Evolutionary conservation across 23 red algal genomes (phyloP), one percentile per base, ranked within the genome.

Genomic region (Agarophyton chilense): DNA sequence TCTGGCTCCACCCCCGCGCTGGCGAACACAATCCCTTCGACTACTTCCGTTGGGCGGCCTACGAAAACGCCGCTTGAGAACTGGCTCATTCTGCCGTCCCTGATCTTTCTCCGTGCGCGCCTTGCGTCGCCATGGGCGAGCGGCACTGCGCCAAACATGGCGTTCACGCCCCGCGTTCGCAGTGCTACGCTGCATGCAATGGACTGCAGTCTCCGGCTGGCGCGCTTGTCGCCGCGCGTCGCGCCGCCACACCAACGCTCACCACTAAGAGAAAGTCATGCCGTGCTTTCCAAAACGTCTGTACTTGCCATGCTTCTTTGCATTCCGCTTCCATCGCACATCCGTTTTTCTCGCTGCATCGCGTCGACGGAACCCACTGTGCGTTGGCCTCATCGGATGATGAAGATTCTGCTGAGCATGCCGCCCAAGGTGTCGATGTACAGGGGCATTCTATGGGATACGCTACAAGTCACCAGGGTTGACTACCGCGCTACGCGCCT

Each of bases 401-500:
- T n/a, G n/a, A n/a, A n/a, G n/a, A n/a, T n/a, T 81, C 90, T 17
- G 90, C 90, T 28, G 70, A 82, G 33, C 39, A 81, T 26, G 92
- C 68, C 9, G 75, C 87, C 31, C 51, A 61, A 34, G 92, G 91
- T 10, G 72, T 77, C 31, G 96, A 98, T 80, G 84, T 89, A 4
- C 96, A n/a, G 95, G 85, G 96, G 96, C 51, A 91, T 98, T 32
- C 96, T 92, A 13, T 98, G 96, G 96, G 73, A 90, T 21, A 87
- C 54, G 8, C 47, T 94, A 21, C 87, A 66, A 26, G 83, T 83
- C 70, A 72, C 73, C 0, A 44, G 96, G 11, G 92, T 60, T 32
- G 92, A 89, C 16, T 94, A 94, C 52, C 91, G 92, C 22, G 65
- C 66, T 1, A 88, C 81, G 1, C 78, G 96, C 25, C 42, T 98